Evolutionary conservation across 208 protist species (phyloP), one percentile per base, ranked within the genome.

Genomic region (Plasmodiophora brassicae): DNA sequence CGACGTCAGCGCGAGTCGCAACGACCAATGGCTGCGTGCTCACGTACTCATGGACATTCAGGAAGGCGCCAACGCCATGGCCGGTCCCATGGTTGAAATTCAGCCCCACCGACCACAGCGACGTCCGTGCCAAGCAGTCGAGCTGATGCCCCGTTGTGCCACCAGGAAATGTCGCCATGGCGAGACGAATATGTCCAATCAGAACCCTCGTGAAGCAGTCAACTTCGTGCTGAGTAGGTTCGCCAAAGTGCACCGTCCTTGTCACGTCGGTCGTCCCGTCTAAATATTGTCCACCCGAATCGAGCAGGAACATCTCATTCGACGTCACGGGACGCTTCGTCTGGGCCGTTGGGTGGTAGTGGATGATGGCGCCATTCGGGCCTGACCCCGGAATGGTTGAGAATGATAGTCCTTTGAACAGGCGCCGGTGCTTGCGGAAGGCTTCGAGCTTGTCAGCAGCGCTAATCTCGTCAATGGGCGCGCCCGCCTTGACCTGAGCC

Each of bases 51-150:
- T 93, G 92, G 46, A 92, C 91, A 32, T 83, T 60, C 20, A 90
- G 72, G 46, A 45, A 88, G 5, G 85, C 57, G 10, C 92, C 92
- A 0, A 93, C 91, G 46, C 89, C 89, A 85, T 93, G 92, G 44
- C 91, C 89, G n/a, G 91, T 92, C 8, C 90, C 91, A 88, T 93
- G 91, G 39, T 65, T 44, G 87, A 89, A 92, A 65, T 93, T 86
- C 5, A 92, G 84, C 45, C 89, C 88, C 14, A 65, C 86, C 20
- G 43, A 10, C 90, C 90, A 91, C 10, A 92, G 84, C 36, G 87
- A 25, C 20, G 14, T n/a, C 22, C 90, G 85, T 1, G 88, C 90
- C n/a, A 92, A 36, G 0, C 57, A 22, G 60, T 92, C 90, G 36
- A 92, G 44, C 46, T 83, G 44, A 14, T 46, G 32, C 38, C 90